Base-by-base conservation (phyloP, 2,329 filamentous ascomycete genomes). In the Hirsutella minnesotensis region DNA sequence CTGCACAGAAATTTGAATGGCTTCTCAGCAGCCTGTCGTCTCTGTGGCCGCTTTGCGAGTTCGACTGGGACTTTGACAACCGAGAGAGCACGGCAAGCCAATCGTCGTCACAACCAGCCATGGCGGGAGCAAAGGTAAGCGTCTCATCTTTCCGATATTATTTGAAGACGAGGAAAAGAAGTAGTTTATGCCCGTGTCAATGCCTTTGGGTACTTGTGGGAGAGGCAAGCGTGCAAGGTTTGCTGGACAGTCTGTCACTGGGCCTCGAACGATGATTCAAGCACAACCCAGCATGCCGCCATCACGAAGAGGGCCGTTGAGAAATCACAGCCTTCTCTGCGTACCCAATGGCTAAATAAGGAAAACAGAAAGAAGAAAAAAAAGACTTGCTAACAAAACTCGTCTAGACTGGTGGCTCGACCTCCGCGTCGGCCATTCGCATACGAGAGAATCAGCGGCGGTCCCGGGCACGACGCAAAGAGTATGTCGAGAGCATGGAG, bases 371-470 rank as follows among this genome's bases (percentile, higher is more conserved):
- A 40, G 7, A 39, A 29, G 20, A 18, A 40, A 34, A 20, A 22
- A 19, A 10, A 22, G 3, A 20, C 12, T 21, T 44, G 19, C 45
- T 47, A 39, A 35, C 33, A 35, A 5, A 16, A 9, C 33, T 18
- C 16, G 39, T 13, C 39, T 31, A 48, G 43, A 45, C 36, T 24
- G 44, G 46, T n/a, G 42, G 44, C 33, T 54, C 56, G 10, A 44
- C 51, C 27, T 59, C 57, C 43, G 55, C 59, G 40, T 58, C 60
- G 38, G 59, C 58, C 42, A 46, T 62, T 42, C 64, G 64, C 44
- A 66, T 67, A 49, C 65, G 70, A 48, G 66, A 73, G 47, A 75
- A 72, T 53, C 73, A 77, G 57, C 69, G 72, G 38, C 68, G 68
- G 30, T 72, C 67, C 15, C 65, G 73, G 30, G 70, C 67, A 22